Conservation (phyloP, 495 filamentous ascomycete species). For the Rhypophila decipiens region DNA sequence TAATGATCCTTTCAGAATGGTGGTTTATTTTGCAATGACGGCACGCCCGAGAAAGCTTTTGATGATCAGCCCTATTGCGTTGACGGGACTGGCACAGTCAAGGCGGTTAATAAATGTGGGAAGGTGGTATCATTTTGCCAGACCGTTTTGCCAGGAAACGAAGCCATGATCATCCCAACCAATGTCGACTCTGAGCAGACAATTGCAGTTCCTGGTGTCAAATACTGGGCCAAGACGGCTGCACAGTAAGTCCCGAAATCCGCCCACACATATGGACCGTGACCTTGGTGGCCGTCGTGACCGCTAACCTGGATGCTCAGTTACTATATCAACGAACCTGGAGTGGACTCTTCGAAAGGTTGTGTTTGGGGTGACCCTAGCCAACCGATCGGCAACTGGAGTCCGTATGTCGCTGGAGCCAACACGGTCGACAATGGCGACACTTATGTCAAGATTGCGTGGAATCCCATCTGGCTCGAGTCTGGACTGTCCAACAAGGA, state of each 20-base stretch:
- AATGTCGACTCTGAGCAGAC: slow-evolving; percentile 46
- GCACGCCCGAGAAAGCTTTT: slow-evolving; percentile 67
- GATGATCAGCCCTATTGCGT: slow-evolving; percentile 63
- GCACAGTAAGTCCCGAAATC: slow-evolving; percentile 60
- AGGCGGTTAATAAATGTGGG: slow-evolving; percentile 56
- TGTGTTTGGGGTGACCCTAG: slow-evolving; percentile 65
- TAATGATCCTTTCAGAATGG: slow-evolving; percentile 43
- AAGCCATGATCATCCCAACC: slow-evolving; percentile 82
- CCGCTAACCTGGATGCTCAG: slow-evolving; percentile 31
- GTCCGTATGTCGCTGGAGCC: slow-evolving; percentile 70
- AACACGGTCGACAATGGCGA: slow-evolving; percentile 59
- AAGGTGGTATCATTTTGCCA: slow-evolving; percentile 69
- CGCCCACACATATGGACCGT: neutral
- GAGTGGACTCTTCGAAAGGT: slow-evolving; percentile 49
- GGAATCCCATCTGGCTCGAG: slow-evolving; percentile 71
- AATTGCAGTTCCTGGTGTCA: slow-evolving; percentile 63
- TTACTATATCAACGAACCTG: slow-evolving; percentile 76
- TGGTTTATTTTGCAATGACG: slow-evolving; percentile 68
- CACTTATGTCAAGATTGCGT: slow-evolving; percentile 71
- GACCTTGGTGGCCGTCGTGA: neutral
- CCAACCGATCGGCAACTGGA: slow-evolving; percentile 72
- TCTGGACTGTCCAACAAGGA: slow-evolving; percentile 48
- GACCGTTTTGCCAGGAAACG: slow-evolving; percentile 78
- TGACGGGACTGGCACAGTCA: slow-evolving; percentile 60
- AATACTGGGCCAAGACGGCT: slow-evolving; percentile 67